Percentiles rank a stretch among this genome's conserved stretches.
Conservation (phyloP, 2,329 filamentous ascomycete genomes). For the Exophiala dermatitidis region DNA sequence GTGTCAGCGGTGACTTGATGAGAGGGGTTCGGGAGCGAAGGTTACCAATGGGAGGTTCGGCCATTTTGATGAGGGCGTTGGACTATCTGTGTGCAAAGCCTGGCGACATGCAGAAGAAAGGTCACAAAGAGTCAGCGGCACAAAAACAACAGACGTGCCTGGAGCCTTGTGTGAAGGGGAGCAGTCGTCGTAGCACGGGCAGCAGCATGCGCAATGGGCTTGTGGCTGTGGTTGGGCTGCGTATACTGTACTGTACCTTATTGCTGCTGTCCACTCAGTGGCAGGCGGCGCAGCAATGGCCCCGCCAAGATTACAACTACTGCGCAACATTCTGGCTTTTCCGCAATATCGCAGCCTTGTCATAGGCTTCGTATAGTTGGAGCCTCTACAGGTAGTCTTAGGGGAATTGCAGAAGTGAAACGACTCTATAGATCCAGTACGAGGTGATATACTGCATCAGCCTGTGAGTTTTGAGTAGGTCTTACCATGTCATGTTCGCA, state of each 20-base stretch:
- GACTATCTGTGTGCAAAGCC: background rate
- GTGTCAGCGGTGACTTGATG: conserved; percentile 27
- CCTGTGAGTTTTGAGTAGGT: background rate
- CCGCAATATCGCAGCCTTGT: background rate
- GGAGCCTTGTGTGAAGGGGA: background rate
- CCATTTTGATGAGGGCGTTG: conserved; percentile 33
- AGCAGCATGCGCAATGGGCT: conserved; percentile 1
- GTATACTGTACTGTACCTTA: too few species aligned
- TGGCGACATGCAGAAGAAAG: background rate
- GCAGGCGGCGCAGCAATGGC: background rate
- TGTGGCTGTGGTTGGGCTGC: background rate
- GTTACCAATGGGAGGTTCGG: conserved; percentile 46
- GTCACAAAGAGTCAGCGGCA: background rate
- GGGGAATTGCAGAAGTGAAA: background rate
- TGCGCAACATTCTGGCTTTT: background rate
- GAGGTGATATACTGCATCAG: too few species aligned
- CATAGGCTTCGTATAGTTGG: background rate
- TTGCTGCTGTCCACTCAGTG: too few species aligned
- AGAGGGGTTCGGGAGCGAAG: conserved; percentile 3
- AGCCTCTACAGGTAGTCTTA: too few species aligned
- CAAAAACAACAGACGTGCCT: background rate
- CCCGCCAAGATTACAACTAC: background rate
- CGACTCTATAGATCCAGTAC: too few species aligned
- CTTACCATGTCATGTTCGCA: background rate
- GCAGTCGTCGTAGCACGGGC: background rate